A percentile compares a stretch with the other conserved stretches of the same genome.
These are phyloP conservation scores for Grosmannia penicillata DNA, from an alignment of 2,329 filamentous ascomycete genomes.

Conservation along the genomic window DNA sequence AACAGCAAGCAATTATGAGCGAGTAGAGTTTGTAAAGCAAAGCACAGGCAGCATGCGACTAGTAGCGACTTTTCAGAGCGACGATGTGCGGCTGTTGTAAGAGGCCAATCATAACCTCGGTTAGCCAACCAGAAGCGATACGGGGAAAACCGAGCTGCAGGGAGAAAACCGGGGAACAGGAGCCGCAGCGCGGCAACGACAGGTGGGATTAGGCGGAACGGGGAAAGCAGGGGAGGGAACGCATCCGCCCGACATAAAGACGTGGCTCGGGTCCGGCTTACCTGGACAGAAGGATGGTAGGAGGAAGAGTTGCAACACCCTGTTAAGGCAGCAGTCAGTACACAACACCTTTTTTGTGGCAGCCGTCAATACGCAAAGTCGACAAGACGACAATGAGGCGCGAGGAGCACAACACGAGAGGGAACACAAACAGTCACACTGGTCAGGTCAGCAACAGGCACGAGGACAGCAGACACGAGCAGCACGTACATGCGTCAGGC, in stretches of 20 bases:
- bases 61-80: slow-evolving; percentile 7
- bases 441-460: slow-evolving; percentile 1
- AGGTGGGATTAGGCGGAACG: no score
- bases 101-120: slow-evolving; percentile 6
- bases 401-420: neutral
- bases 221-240: no score
- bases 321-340: neutral
- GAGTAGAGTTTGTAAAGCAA: no score
- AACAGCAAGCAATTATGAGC: no score
- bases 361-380: neutral
- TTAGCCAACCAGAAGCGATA: neutral
- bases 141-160: slow-evolving; percentile 2
- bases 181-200: neutral
- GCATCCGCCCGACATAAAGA: no score
- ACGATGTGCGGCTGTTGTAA: slow-evolving; percentile 2
- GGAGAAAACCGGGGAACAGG: slow-evolving; percentile 5
- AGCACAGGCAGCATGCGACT: neutral
- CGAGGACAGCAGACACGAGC: neutral
- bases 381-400: neutral
- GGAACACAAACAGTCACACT: slow-evolving; percentile 10
- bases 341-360: no score
- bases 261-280: no score
- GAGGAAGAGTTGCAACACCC: slow-evolving; percentile 7
- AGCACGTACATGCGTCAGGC: slow-evolving; percentile 38
- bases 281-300: slow-evolving; percentile 5